Base-by-base conservation (phyloP, 129 eudicot genomes). In the Chrysanthemum makinoi region DNA sequence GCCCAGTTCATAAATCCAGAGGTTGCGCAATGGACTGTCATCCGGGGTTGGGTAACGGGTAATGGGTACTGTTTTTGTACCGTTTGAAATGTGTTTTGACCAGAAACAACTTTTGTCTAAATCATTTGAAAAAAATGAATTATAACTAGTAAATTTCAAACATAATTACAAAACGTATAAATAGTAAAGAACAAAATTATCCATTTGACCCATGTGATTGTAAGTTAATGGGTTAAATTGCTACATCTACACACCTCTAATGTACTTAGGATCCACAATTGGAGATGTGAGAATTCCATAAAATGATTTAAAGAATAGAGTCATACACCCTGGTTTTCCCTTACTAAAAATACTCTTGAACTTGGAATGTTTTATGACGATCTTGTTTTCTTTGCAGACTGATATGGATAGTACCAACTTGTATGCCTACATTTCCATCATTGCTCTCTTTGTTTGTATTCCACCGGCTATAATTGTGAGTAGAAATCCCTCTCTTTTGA, bases 381-480 rank as follows among this genome's bases (percentile, higher is more conserved):
- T 43, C 74, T 13, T 58, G 55, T 16, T 73, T 72, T 60, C 5
- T 72, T 75, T 88, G 84, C 92, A 93, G 96, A 93, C 95, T 72
- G 95, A 80, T 77, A 93, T 93, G 98, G 98, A 93, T 22, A 93
- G 96, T 79, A 93, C 96, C 58, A 93, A 93, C 72, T 74, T 93
- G 82, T 93, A 93, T 53, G 96, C 98, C 33, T 93, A 93, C 85
- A 93, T 93, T 78, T 81, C 98, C 75, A 93, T 93, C 60, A 93
- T 93, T 4, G 95, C 96, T 1, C 88, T 93, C 80, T 35, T 93
- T 64, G 82, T 89, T 80, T 93, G 96, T 76, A 57, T 93, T 51
- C 98, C 98, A 24, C 98, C 98, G 6, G 98, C 98, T 59, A 30
- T 89, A 48, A 83, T 92, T 71, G 98, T 92, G 78, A 89, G 98